Evolutionary conservation across 2,329 filamentous ascomycete genomes (phyloP).

Genomic region (Pyricularia pennisetigena): DNA sequence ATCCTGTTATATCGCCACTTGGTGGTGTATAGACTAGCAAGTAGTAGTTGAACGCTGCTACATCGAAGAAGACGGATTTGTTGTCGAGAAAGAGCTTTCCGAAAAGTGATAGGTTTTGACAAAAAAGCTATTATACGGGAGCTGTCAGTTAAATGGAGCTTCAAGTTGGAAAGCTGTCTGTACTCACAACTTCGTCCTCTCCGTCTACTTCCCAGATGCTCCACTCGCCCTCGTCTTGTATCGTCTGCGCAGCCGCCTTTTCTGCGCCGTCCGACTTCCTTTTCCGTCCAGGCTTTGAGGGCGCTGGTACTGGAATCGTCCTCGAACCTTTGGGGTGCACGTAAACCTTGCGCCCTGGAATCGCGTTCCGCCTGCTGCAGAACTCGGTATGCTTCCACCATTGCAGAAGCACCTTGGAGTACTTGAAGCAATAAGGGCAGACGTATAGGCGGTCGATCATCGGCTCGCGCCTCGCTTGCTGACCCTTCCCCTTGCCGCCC

Average conservation of each 20-base stretch:
- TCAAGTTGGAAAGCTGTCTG: neutral
- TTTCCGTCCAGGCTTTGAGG: constrained; percentile 23
- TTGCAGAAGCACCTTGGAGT: constrained; percentile 54
- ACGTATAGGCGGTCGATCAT: constrained; percentile 68
- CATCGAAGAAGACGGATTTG: constrained; percentile 97
- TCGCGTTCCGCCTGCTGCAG: constrained; percentile 39
- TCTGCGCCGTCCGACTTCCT: constrained; percentile 21
- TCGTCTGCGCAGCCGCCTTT: constrained; percentile 31
- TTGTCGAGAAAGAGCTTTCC: constrained; percentile 97
- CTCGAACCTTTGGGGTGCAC: constrained; percentile 40
- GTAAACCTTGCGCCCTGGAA: constrained; percentile 69
- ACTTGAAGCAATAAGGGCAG: constrained; percentile 91
- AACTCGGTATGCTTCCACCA: constrained; percentile 49
- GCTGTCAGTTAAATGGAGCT: neutral
- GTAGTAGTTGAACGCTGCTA: constrained; percentile 90
- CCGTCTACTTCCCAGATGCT: constrained; percentile 91
- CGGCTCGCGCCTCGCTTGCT: constrained; percentile 17
- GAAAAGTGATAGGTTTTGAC: constrained; percentile 91
- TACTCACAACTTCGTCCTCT: constrained; percentile 62
- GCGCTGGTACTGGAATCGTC: constrained; percentile 25
- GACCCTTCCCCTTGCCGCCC: constrained; percentile 19
- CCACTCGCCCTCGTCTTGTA: constrained; percentile 60
- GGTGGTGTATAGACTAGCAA: constrained; percentile 67
- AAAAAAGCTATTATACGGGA: constrained; percentile 55
- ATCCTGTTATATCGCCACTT: neutral